These are phyloP conservation scores for Rhizophagus sp. DNA, from an alignment of 192 early-diverging fungal species.

Conservation along the genomic window DNA sequence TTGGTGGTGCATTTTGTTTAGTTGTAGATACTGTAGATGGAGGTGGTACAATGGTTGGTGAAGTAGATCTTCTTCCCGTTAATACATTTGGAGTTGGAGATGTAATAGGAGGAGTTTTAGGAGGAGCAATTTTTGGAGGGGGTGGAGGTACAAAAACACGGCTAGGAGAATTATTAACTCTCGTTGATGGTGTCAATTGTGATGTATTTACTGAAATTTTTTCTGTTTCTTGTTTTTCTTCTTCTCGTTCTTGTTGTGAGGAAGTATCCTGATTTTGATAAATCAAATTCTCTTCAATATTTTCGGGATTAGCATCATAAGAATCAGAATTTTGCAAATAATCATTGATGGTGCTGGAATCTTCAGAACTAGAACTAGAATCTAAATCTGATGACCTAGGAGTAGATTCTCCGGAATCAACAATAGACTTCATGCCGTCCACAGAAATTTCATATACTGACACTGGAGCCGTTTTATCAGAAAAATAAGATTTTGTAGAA, in stretches of 20 bases:
- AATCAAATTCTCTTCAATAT: not conserved
- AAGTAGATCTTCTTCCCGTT: constrained; percentile 9
- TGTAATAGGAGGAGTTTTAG: not conserved
- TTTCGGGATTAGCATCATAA: not conserved
- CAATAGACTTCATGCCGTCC: constrained; percentile 2
- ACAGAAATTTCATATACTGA: constrained; percentile 13
- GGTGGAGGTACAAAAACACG: not conserved
- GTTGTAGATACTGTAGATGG: not conserved
- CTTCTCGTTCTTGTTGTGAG: not conserved
- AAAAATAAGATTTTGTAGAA: constrained; percentile 12
- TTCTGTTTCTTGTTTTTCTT: not conserved
- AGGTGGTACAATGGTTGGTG: not conserved
- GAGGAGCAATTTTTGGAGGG: constrained; percentile 7
- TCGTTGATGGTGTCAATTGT: not conserved
- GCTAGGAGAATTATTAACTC: not conserved
- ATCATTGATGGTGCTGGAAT: not conserved
- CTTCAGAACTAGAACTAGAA: constrained; percentile 20
- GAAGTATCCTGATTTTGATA: not conserved
- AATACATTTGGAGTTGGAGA: not conserved
- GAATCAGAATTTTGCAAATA: constrained; percentile 15
- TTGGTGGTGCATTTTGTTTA: not conserved
- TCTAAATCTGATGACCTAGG: constrained; percentile 11
- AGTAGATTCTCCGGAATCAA: not conserved
- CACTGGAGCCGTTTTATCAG: constrained; percentile 20
- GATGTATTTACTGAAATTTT: not conserved